Evolutionary conservation across 2,329 filamentous ascomycete species (phyloP), one percentile per base, ranked within the genome.

Genomic region (Exophiala sp.): DNA sequence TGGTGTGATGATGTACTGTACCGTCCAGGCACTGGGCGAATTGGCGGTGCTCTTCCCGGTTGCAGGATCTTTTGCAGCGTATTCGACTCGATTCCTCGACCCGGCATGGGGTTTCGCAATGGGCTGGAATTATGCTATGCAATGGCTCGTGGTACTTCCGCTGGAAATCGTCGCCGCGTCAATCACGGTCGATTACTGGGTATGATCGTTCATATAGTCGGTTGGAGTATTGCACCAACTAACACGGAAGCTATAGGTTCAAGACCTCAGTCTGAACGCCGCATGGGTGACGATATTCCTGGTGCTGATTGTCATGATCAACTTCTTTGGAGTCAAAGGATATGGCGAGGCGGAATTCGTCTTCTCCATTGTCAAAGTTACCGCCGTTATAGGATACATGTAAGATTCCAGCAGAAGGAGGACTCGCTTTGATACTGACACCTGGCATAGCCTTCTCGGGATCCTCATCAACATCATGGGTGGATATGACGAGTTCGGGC

Each of bases 31-130:
- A 0, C 75, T 97, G 21, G 91, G 91, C 56, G 91, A 97, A 68
- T 80, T 97, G 68, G 88, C 90, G 13, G 89, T 96, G 14, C 71
- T 89, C 10, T 96, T 91, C 61, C 91, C 91, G 2, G 85, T 96
- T 19, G 86, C 90, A 18, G 91, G 91, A 48, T 94, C 89, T 2
- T 97, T 96, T 65, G 88, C 88, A 1, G 83, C 88, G 6, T 96
- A 90, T 70, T 93, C 90, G 14, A 95, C 88, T 23, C 81, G 91
- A 14, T 96, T 97, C 63, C 69, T 97, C 14, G 89, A 96, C 63
- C 91, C 90, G 1, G 90, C 58, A 24, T 62, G 61, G 69, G 70
- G 69, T 2, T 72, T 72, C 44, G 69, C 69, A 19, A 68, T 72
- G 62, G 70, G 69, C 13, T 72, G 69, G 70, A 67, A 71, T 47